These are phyloP conservation scores for Sclerotiophoma versabilis DNA, from an alignment of 2,329 filamentous ascomycete genomes.

Conservation along the genomic window DNA sequence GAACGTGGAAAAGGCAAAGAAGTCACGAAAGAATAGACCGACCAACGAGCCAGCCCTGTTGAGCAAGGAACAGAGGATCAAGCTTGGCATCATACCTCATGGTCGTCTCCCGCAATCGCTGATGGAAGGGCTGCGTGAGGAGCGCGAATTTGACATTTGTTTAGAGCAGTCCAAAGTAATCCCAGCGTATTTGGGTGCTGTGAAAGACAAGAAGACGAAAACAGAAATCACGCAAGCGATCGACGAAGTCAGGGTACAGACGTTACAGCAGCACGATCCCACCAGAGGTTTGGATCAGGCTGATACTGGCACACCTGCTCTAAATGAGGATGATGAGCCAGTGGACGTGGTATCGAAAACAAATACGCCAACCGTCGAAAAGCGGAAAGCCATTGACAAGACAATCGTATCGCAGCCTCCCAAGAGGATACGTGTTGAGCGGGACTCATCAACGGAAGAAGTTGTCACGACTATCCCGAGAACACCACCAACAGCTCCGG, in stretches of 20 bases:
- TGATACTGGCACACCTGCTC: background rate
- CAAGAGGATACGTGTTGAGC: slow-evolving; percentile 6
- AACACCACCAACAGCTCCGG: background rate
- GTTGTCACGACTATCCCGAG: background rate
- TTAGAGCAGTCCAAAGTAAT: slow-evolving; percentile 28
- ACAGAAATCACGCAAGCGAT: background rate
- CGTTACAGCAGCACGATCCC: slow-evolving; percentile 4
- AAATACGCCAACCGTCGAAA: background rate
- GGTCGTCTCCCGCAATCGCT: slow-evolving; percentile 36
- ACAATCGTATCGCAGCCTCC: background rate
- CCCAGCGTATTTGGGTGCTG: slow-evolving; percentile 16
- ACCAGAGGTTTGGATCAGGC: background rate
- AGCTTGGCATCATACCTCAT: slow-evolving; percentile 32
- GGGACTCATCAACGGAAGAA: background rate
- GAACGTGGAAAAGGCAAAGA: slow-evolving; percentile 23
- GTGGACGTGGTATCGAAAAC: background rate
- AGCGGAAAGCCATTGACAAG: slow-evolving; percentile 5
- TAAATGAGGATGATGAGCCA: background rate
- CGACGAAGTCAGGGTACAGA: slow-evolving; percentile 12
- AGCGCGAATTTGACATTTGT: slow-evolving; percentile 27
- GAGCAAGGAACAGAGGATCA: slow-evolving; percentile 34
- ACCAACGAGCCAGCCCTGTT: slow-evolving; percentile 30
- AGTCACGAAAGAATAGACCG: slow-evolving; percentile 17
- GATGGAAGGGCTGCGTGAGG: slow-evolving; percentile 33
- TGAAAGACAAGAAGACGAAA: slow-evolving; percentile 5